Conservation (phyloP, 495 filamentous ascomycete genomes). For the Copromyces sp. region DNA sequence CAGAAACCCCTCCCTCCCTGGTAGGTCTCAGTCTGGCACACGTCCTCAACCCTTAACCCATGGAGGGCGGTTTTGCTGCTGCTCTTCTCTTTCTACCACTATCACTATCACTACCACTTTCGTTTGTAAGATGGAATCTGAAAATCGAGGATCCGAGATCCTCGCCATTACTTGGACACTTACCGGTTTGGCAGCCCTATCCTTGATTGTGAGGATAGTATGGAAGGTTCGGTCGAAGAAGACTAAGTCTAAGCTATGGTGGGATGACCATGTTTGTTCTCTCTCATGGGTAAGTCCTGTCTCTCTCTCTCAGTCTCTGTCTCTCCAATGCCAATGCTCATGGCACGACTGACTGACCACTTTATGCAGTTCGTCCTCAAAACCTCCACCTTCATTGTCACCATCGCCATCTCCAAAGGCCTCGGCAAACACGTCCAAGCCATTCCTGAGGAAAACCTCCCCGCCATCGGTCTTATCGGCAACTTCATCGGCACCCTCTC, state of each 20-base stretch:
- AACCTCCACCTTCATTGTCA: slow-evolving; percentile 10
- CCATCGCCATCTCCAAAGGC: slow-evolving; percentile 14
- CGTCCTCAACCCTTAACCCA: not conserved
- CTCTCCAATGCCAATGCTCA: not conserved
- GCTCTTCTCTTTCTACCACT: not conserved
- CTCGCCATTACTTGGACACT: slow-evolving; percentile 19
- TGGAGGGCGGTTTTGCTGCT: not conserved
- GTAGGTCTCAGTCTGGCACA: not conserved
- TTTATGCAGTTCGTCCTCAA: slow-evolving; percentile 13
- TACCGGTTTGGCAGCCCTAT: slow-evolving; percentile 13
- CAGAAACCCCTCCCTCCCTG: not conserved
- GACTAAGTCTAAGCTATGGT: slow-evolving; percentile 18
- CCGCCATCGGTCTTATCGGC: slow-evolving; percentile 12
- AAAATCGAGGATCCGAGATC: slow-evolving; percentile 12
- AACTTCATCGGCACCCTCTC: slow-evolving; percentile 20
- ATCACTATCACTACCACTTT: not conserved
- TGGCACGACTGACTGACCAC: not conserved
- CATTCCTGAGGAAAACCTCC: slow-evolving; percentile 12
- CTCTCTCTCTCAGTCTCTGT: not conserved
- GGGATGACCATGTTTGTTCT: slow-evolving; percentile 28
- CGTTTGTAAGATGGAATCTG: slow-evolving; percentile 6
- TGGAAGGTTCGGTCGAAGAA: slow-evolving; percentile 22
- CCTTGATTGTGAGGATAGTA: slow-evolving; percentile 20
- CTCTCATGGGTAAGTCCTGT: slow-evolving; percentile 24
- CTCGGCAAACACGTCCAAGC: slow-evolving; percentile 20